Conservation (phyloP, 352 stramenopile species). For the Globisporangium spinosum region DNA sequence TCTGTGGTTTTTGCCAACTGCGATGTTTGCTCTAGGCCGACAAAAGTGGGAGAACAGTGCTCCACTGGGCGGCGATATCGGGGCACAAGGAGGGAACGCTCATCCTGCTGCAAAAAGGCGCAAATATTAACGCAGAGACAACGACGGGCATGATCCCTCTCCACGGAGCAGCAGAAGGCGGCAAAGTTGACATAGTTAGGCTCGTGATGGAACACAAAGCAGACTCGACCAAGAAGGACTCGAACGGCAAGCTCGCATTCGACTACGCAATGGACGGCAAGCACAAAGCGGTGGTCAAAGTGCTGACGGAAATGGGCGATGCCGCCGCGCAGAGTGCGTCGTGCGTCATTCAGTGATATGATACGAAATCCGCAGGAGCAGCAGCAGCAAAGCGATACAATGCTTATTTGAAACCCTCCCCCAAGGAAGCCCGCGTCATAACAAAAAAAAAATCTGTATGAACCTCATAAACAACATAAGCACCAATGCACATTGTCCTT, state of each 20-base stretch:
- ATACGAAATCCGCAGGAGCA: neutral
- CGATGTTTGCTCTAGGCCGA: constrained; percentile 54
- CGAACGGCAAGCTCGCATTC: constrained; percentile 89
- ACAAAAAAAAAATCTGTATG: constrained; percentile 18
- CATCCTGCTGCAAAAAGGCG: constrained; percentile 80
- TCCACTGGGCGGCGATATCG: constrained; percentile 92
- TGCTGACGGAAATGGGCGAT: constrained; percentile 92
- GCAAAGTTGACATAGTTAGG: constrained; percentile 90
- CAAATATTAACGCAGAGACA: constrained; percentile 88
- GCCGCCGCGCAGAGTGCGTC: constrained; percentile 80
- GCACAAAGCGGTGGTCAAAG: constrained; percentile 90
- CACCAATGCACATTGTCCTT: constrained; percentile 21
- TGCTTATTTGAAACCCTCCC: constrained; percentile 7
- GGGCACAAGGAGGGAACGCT: constrained; percentile 90
- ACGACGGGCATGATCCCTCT: constrained; percentile 89
- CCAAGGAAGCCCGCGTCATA: neutral
- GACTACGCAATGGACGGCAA: constrained; percentile 92
- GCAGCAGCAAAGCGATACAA: neutral
- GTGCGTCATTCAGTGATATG: constrained; percentile 76
- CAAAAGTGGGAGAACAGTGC: constrained; percentile 89
- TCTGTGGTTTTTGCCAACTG: neutral
- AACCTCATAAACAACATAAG: constrained; percentile 39
- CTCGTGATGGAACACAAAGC: constrained; percentile 90
- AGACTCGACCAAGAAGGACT: constrained; percentile 86
- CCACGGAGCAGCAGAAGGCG: constrained; percentile 86